Conservation (phyloP, 73 alveolate genomes). For the Paramecium pentaurelia region DNA sequence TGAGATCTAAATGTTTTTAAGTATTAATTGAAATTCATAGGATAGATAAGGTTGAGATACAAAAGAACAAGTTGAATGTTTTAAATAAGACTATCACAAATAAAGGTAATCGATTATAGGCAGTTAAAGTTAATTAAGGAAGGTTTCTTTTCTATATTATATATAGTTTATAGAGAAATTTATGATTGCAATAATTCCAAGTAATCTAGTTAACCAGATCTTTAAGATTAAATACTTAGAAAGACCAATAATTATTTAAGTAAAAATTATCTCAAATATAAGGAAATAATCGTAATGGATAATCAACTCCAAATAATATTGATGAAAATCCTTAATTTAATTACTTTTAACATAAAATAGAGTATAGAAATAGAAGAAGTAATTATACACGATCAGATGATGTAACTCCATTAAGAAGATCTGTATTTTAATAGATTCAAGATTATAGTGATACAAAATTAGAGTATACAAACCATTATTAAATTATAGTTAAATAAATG, state of each 20-base stretch:
- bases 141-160: constrained; percentile 1
- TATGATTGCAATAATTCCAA: background rate
- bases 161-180: constrained; percentile 20
- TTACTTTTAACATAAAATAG: background rate
- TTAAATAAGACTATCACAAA: background rate
- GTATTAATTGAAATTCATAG: background rate
- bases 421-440: background rate
- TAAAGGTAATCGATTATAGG: background rate
- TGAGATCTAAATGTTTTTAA: background rate
- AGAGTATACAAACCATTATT: background rate
- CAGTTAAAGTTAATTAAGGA: background rate
- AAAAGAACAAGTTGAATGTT: background rate
- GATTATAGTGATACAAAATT: background rate
- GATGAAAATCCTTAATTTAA: background rate
- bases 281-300: background rate
- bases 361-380: background rate
- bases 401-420: background rate
- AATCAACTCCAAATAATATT: background rate
- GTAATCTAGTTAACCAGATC: background rate
- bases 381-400: background rate
- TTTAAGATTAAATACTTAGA: background rate
- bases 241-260: background rate
- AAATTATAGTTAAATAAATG: background rate
- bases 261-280: background rate
- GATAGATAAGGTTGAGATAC: background rate